These are phyloP conservation scores for Craspedostauros australis DNA, from an alignment of 108 stramenopile genomes.

Conservation along the genomic window DNA sequence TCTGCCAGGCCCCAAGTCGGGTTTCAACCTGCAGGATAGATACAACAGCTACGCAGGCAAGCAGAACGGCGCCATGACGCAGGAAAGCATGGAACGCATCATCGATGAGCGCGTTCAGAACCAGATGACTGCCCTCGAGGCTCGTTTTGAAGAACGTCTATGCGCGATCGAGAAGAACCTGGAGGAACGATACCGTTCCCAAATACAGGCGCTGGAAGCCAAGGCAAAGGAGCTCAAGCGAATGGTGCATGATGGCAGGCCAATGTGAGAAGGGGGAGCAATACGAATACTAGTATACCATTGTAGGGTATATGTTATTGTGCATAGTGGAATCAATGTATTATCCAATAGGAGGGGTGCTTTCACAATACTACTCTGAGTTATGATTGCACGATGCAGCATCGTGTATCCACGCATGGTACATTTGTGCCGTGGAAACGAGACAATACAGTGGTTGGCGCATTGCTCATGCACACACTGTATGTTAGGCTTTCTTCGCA, in stretches of 20 bases:
- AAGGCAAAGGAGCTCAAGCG: background rate
- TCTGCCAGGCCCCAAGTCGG: no score
- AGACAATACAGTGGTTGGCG: no score
- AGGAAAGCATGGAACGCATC: slow-evolving; percentile 7
- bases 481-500: slow-evolving; percentile 10
- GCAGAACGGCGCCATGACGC: background rate
- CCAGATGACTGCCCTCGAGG: slow-evolving; percentile 17
- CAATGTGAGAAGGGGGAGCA: background rate
- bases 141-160: slow-evolving; percentile 22
- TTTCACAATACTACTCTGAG: no score
- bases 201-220: slow-evolving; percentile 6
- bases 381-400: no score
- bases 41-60: background rate
- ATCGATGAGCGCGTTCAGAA: slow-evolving; percentile 29
- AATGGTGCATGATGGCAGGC: background rate
- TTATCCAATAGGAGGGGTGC: no score
- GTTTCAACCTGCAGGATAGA: no score
- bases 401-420: no score
- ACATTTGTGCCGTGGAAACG: no score
- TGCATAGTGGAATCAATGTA: background rate
- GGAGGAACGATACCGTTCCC: slow-evolving; percentile 20
- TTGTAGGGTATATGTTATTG: background rate
- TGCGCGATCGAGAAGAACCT: slow-evolving; percentile 21
- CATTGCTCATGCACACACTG: background rate
- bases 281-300: background rate